Evolutionary conservation across 805 yeast genomes (phyloP).

Genomic region (Isabelozyma pseudorhagii): DNA sequence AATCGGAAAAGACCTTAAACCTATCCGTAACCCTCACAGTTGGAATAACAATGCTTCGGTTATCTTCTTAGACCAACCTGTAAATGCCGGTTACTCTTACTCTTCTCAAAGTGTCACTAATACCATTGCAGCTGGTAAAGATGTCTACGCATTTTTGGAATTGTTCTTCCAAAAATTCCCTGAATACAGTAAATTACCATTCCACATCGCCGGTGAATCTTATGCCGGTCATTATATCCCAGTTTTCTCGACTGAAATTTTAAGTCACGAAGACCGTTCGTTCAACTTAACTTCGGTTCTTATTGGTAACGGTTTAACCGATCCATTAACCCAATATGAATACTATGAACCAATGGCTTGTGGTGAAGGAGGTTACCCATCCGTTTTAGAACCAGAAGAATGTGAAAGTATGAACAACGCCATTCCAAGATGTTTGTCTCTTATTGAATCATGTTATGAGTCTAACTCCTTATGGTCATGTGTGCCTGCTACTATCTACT

Average conservation of each 20-base stretch:
- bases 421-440: slow-evolving; percentile 71
- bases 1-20: slow-evolving; percentile 18
- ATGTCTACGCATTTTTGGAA: slow-evolving; percentile 35
- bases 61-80: slow-evolving; percentile 25
- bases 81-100: slow-evolving; percentile 21
- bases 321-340: slow-evolving; percentile 72
- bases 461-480: slow-evolving; percentile 77
- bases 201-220: slow-evolving; percentile 44
- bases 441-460: slow-evolving; percentile 77
- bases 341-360: slow-evolving; percentile 94
- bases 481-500: slow-evolving; percentile 87
- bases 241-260: slow-evolving; percentile 41
- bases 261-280: slow-evolving; percentile 36
- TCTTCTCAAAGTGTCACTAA: slow-evolving; percentile 23
- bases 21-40: slow-evolving; percentile 23
- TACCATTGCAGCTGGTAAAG: slow-evolving; percentile 33
- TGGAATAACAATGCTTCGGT: slow-evolving; percentile 29
- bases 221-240: slow-evolving; percentile 49
- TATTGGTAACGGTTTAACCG: slow-evolving; percentile 93
- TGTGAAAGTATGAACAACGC: slow-evolving; percentile 62
- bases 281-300: slow-evolving; percentile 69
- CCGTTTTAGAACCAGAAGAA: slow-evolving; percentile 66
- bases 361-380: slow-evolving; percentile 78
- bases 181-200: slow-evolving; percentile 17
- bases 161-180: slow-evolving; percentile 37